Conservation (phyloP, 257 asterid genomes). For the Nicotiana knightiana region DNA sequence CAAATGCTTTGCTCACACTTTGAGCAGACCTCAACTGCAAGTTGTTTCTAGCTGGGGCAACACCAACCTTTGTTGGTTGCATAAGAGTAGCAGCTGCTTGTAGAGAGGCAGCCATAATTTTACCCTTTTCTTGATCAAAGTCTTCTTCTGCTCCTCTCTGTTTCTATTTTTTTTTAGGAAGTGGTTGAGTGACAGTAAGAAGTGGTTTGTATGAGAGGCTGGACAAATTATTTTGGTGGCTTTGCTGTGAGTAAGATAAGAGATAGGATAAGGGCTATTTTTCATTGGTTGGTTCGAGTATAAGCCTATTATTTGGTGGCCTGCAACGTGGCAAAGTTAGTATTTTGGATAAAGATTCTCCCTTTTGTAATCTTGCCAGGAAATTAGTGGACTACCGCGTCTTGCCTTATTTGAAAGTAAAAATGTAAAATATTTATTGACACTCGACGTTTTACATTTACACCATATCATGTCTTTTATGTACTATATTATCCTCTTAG, state of each 20-base stretch:
- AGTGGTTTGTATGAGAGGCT: conserved; percentile 7
- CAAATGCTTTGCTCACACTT: conserved; percentile 52
- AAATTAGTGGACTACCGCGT: conserved; percentile 14
- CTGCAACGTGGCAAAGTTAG: conserved; percentile 41
- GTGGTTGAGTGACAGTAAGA: conserved; percentile 10
- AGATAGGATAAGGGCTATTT: conserved; percentile 57
- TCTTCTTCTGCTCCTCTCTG: not conserved
- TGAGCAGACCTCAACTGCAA: conserved; percentile 56
- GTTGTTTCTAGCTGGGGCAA: conserved; percentile 40
- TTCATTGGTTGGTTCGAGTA: conserved; percentile 41
- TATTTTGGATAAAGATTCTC: conserved; percentile 33
- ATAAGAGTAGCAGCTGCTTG: conserved; percentile 91
- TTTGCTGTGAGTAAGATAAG: conserved; percentile 47
- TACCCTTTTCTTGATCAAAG: not conserved
- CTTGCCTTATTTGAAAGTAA: not conserved
- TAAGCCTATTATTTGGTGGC: conserved; percentile 20
- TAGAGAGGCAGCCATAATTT: conserved; percentile 66
- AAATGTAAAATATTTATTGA: not conserved
- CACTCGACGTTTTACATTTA: not conserved
- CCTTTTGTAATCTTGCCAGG: conserved; percentile 14
- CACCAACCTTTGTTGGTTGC: conserved; percentile 78
- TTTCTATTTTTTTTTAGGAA: conserved; percentile 8
- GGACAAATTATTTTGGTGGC: conserved; percentile 36
- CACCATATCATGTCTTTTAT: not conserved
- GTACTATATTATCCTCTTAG: too few species aligned